These are phyloP conservation scores for Letharia columbiana DNA, from an alignment of 495 filamentous ascomycete species.

Conservation along the genomic window DNA sequence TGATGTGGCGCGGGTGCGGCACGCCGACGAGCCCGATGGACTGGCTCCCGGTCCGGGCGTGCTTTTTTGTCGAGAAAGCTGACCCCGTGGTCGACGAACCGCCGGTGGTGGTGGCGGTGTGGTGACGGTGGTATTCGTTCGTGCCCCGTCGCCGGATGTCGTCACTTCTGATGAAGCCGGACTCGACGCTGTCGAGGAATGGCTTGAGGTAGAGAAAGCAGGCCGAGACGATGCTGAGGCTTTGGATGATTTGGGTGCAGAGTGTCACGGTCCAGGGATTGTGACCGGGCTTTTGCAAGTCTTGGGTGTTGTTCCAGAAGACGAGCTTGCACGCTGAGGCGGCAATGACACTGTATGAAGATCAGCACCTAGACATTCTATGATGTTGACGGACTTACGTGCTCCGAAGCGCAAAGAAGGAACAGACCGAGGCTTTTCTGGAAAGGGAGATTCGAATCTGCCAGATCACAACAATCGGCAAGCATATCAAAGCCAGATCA, in stretches of 20 bases:
- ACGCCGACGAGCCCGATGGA: neutral
- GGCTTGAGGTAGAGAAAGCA: slow-evolving; percentile 11
- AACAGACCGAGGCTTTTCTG: slow-evolving; percentile 29
- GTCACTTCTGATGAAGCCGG: slow-evolving; percentile 9
- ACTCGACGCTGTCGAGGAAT: slow-evolving; percentile 7
- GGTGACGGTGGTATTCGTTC: neutral
- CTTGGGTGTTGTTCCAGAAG: neutral
- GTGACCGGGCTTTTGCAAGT: neutral
- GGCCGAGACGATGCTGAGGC: slow-evolving; percentile 13
- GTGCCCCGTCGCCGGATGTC: slow-evolving; percentile 10
- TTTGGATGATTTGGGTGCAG: slow-evolving; percentile 9
- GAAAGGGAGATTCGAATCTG: slow-evolving; percentile 30
- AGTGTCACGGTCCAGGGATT: slow-evolving; percentile 2
- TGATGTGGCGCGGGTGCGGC: neutral
- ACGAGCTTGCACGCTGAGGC: slow-evolving; percentile 3
- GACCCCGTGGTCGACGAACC: neutral
- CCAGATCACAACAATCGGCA: slow-evolving; percentile 34
- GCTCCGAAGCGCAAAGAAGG: slow-evolving; percentile 33
- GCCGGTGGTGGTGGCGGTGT: neutral
- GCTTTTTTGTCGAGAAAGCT: neutral
- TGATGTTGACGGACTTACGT: slow-evolving; percentile 27
- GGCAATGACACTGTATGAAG: neutral
- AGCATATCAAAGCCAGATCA: slow-evolving; percentile 33
- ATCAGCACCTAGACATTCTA: neutral
- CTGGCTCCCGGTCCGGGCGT: neutral